phyloP scores from a whole-genome alignment of 192 early-diverging fungal species.

The Paraglomus brasilianum region DNA sequence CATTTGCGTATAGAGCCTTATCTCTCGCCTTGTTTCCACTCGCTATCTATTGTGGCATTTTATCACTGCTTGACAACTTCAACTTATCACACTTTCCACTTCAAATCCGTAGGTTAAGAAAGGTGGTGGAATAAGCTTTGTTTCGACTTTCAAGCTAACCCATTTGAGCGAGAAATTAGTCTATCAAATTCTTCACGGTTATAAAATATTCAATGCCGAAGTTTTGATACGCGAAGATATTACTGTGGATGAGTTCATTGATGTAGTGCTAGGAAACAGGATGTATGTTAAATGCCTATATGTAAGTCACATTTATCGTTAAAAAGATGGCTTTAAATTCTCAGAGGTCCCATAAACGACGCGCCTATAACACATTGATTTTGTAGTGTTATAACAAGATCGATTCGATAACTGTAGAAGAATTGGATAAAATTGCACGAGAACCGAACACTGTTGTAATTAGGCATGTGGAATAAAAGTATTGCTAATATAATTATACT shows the following conservation, averaged over 20 bases:
- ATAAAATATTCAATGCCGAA: conserved; percentile 98
- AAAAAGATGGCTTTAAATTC: background rate
- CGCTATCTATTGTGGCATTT: background rate
- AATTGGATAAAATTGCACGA: conserved; percentile 89
- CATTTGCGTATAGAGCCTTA: conserved; percentile 10
- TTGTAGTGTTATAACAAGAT: conserved; percentile 91
- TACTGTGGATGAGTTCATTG: conserved; percentile 96
- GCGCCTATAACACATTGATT: background rate
- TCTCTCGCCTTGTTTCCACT: background rate
- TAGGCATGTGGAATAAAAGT: conserved; percentile 25
- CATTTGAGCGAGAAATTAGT: conserved; percentile 88
- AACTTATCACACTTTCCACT: background rate
- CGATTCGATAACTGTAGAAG: conserved; percentile 92
- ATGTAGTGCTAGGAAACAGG: conserved; percentile 97
- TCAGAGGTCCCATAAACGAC: background rate
- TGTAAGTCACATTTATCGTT: conserved; percentile 43
- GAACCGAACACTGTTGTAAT: conserved; percentile 89
- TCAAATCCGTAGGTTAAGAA: conserved; percentile 69
- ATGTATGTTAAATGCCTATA: conserved; percentile 96
- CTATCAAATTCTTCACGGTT: conserved; percentile 92
- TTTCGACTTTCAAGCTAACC: conserved; percentile 85
- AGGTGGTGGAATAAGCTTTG: conserved; percentile 95
- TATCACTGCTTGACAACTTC: background rate
- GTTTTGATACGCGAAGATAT: conserved; percentile 96
- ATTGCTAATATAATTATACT: background rate